These are phyloP conservation scores for Aphanomyces stellatus DNA, from an alignment of 352 stramenopile species.

Conservation along the genomic window DNA sequence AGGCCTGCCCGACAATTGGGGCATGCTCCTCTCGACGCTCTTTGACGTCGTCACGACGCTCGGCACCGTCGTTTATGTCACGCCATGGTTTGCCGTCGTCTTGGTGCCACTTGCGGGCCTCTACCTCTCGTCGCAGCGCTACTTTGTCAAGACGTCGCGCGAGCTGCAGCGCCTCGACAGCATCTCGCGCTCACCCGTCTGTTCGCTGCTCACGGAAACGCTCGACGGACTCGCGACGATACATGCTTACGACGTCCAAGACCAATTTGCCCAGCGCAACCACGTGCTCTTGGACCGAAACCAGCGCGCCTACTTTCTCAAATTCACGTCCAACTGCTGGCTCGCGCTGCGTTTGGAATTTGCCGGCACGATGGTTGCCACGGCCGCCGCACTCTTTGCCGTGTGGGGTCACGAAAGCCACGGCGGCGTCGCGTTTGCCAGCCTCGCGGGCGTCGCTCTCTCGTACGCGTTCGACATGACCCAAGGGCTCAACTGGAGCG, in stretches of 20 bases:
- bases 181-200: conserved; percentile 91
- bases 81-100: conserved; percentile 60
- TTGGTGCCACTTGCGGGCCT: conserved; percentile 56
- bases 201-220: conserved; percentile 90
- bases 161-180: conserved; percentile 96
- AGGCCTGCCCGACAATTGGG: background rate
- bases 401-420: conserved; percentile 51
- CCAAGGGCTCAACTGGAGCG: conserved; percentile 79
- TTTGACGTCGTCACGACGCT: conserved; percentile 42
- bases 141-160: conserved; percentile 87
- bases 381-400: conserved; percentile 22
- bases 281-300: conserved; percentile 34
- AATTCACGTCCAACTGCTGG: conserved; percentile 92
- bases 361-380: conserved; percentile 79
- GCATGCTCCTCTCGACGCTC: conserved; percentile 21
- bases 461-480: conserved; percentile 82
- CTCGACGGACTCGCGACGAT: conserved; percentile 91
- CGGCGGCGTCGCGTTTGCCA: conserved; percentile 28
- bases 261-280: conserved; percentile 7
- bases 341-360: conserved; percentile 88
- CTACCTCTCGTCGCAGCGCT: conserved; percentile 82
- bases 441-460: conserved; percentile 67
- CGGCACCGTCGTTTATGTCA: conserved; percentile 42
- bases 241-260: conserved; percentile 33
- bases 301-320: conserved; percentile 83